Evolutionary conservation across 73 alveolate genomes (phyloP).

Genomic region (Strombidium stylifer): DNA sequence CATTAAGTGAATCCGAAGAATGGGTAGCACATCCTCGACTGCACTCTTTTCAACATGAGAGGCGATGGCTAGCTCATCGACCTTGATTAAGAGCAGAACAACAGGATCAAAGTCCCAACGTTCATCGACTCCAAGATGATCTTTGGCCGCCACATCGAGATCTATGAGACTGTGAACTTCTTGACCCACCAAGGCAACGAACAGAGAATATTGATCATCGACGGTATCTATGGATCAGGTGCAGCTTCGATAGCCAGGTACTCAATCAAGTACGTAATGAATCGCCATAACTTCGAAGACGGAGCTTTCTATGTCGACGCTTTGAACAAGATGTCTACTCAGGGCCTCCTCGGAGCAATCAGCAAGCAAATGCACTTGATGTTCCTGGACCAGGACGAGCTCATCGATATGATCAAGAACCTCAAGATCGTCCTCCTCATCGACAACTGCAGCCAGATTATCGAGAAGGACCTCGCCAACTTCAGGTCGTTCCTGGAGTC

Average conservation of each 20-base stretch:
- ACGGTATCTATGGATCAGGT: conserved; percentile 49
- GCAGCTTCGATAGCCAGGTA: conserved; percentile 47
- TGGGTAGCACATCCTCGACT: background rate
- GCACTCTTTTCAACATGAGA: background rate
- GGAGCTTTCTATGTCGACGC: conserved; percentile 54
- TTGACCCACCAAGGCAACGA: background rate
- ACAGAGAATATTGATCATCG: conserved; percentile 34
- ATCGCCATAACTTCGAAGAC: conserved; percentile 35
- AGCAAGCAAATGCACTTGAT: background rate
- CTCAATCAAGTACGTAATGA: conserved; percentile 49
- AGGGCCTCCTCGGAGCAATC: background rate
- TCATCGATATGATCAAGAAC: background rate
- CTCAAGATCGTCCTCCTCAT: conserved; percentile 21
- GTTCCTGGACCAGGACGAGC: background rate
- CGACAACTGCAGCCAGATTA: conserved; percentile 38
- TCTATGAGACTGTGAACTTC: conserved; percentile 21
- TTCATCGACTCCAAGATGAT: background rate
- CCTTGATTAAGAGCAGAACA: background rate
- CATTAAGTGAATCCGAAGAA: background rate
- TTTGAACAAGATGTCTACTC: background rate
- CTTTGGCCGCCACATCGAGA: conserved; percentile 39
- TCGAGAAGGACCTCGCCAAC: conserved; percentile 3
- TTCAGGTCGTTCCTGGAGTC: conserved; percentile 25
- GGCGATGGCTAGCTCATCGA: background rate
- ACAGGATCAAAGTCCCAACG: background rate